A percentile compares a stretch with the other conserved stretches of the same genome.
Evolutionary conservation across 192 early-diverging fungal species (phyloP).

Genomic region (Rhizophagus clarus): DNA sequence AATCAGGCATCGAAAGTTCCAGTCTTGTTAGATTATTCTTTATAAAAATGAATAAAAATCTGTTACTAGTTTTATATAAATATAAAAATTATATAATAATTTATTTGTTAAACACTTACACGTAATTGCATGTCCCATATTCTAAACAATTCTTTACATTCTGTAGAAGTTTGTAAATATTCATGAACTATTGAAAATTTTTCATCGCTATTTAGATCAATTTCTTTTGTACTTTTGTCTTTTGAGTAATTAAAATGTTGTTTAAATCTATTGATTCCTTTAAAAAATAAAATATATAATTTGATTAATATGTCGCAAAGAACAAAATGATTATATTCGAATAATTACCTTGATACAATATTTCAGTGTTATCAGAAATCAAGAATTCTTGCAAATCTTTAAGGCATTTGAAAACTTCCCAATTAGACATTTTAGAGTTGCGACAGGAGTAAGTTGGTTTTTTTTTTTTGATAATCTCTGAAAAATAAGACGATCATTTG

Average conservation of each 20-base stretch:
- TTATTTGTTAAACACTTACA: slow-evolving; percentile 36
- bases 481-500: no score
- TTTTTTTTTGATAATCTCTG: background rate
- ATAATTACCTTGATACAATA: slow-evolving; percentile 1
- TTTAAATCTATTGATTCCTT: slow-evolving; percentile 18
- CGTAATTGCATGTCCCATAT: slow-evolving; percentile 67
- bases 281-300: background rate
- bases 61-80: background rate
- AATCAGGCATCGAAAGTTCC: slow-evolving; percentile 61
- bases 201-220: background rate
- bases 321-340: background rate
- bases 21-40: slow-evolving; percentile 54
- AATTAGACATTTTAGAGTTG: background rate
- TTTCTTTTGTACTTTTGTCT: background rate
- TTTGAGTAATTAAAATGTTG: background rate
- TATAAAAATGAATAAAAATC: background rate
- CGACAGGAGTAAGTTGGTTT: background rate
- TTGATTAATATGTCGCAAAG: background rate
- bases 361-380: slow-evolving; percentile 10
- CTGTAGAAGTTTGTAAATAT: slow-evolving; percentile 64
- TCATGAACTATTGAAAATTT: slow-evolving; percentile 33
- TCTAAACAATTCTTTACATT: slow-evolving; percentile 57
- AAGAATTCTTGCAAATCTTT: slow-evolving; percentile 10
- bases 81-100: background rate
- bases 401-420: background rate